phyloP scores from a whole-genome alignment of 2,329 filamentous ascomycete genomes.

The Claviceps arundinis region DNA sequence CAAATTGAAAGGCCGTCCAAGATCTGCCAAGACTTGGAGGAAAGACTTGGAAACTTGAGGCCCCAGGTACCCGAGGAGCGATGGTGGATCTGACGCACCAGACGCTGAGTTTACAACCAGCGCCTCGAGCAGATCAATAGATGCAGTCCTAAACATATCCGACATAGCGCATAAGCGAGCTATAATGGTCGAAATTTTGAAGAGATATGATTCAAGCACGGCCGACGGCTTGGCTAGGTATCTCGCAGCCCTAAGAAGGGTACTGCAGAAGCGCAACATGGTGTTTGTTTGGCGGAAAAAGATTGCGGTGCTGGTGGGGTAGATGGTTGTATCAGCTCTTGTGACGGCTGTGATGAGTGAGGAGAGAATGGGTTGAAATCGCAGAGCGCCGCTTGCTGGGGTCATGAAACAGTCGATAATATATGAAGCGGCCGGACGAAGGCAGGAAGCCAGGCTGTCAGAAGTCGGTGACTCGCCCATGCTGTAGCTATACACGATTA shows the following conservation, averaged over 20 bases:
- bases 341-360: conserved; percentile 40
- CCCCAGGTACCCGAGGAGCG: conserved; percentile 80
- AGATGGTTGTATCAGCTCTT: conserved; percentile 48
- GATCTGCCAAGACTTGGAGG: conserved; percentile 59
- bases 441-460: conserved; percentile 40
- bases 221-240: conserved; percentile 49
- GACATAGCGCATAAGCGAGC: conserved; percentile 63
- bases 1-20: conserved; percentile 64
- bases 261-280: conserved; percentile 53
- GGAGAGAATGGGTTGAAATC: conserved; percentile 64
- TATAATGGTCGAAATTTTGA: conserved; percentile 65
- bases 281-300: conserved; percentile 50
- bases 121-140: conserved; percentile 57
- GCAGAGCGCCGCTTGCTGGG: conserved; percentile 52
- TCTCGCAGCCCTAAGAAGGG: conserved; percentile 56
- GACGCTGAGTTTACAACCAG: conserved; percentile 59
- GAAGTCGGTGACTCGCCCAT: conserved; percentile 47
- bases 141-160: conserved; percentile 50
- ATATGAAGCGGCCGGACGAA: conserved; percentile 62
- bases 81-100: conserved; percentile 65
- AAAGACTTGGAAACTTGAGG: conserved; percentile 74
- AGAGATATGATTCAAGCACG: conserved; percentile 63
- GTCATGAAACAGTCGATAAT: conserved; percentile 67
- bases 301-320: conserved; percentile 38
- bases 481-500: conserved; percentile 61